Base-by-base conservation (phyloP, 192 early-diverging fungal species). In the Oehlia diaphana region DNA sequence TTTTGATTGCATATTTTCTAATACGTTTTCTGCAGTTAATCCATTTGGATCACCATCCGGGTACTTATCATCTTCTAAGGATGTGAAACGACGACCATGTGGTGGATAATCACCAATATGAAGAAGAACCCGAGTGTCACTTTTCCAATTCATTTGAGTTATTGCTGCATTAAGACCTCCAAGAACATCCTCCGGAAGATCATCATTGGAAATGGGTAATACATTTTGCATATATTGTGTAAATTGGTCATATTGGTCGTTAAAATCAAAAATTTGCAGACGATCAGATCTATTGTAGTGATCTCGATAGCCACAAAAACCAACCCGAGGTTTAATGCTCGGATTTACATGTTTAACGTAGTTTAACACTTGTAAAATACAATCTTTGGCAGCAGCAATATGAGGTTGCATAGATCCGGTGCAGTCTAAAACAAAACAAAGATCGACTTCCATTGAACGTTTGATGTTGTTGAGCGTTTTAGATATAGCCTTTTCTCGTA, bases 31-130 rank as follows among this genome's bases (percentile, higher is more conserved):
- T 3, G 79, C 79, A 7, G 64, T 74, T 42, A 80, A 66, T 8
- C 79, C 79, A 23, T 58, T 21, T 37, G 79, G 79, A 47, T 80
- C 79, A 21, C 79, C 79, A 47, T 65, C 21, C 37, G 79, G 79
- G 53, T 80, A 77, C 7, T 44, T 12, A 31, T 80, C 79, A 39
- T 80, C 79, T 12, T 33, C 28, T 26, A n/a, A 16, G 3, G 2
- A 6, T 42, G 33, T 42, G 63, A 76, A 80, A 67, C 62, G 28
- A 12, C 19, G 23, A 47, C 79, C 79, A 53, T 80, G 79, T 16
- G 79, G 72, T 74, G 79, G 79, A 35, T 21, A 12, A 73, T 80
- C 79, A 35, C 70, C 79, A 44, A 80, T 47, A 13, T 80, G 79
- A 14, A 80, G 23, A 49, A 80, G 37, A n/a, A 80, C 31, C 10